Percentiles rank a stretch among this genome's conserved stretches.
These are phyloP conservation scores for Pseudogymnoascus sp. DNA, from an alignment of 2,329 filamentous ascomycete genomes.

Conservation along the genomic window DNA sequence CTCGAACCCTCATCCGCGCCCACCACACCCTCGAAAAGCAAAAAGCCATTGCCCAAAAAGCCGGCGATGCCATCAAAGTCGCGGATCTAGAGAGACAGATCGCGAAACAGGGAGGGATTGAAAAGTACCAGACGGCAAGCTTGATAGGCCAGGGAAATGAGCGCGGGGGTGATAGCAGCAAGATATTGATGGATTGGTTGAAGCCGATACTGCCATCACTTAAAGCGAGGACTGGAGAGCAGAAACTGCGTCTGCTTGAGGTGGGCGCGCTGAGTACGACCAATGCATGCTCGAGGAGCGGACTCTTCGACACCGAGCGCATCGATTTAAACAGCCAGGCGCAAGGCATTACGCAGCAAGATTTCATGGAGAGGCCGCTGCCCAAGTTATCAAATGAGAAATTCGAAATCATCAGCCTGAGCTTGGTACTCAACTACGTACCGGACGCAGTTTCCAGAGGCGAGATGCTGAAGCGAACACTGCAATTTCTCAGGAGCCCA, in stretches of 20 bases:
- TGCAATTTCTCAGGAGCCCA: constrained; percentile 54
- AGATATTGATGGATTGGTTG: constrained; percentile 56
- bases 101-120: constrained; percentile 49
- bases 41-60: constrained; percentile 45
- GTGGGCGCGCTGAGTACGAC: constrained; percentile 77
- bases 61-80: constrained; percentile 44
- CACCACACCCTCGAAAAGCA: constrained; percentile 59
- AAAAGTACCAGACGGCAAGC: constrained; percentile 59
- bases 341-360: constrained; percentile 72
- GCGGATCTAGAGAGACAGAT: constrained; percentile 45
- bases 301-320: constrained; percentile 63
- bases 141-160: constrained; percentile 59
- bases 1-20: constrained; percentile 55
- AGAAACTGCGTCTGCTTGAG: constrained; percentile 64
- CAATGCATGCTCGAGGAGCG: constrained; percentile 74
- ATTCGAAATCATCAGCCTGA: constrained; percentile 88
- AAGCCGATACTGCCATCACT: constrained; percentile 28
- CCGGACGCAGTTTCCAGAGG: constrained; percentile 68
- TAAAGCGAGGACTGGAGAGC: constrained; percentile 17
- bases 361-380: constrained; percentile 84
- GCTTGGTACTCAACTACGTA: constrained; percentile 90
- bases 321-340: constrained; percentile 90
- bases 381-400: constrained; percentile 52
- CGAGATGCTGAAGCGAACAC: constrained; percentile 73
- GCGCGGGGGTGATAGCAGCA: constrained; percentile 60